A percentile compares a stretch with the other conserved stretches of the same genome.
phyloP scores from a whole-genome alignment of 225 moss, liverwort and hornwort genomes.

The Antitrichia curtipendula region DNA sequence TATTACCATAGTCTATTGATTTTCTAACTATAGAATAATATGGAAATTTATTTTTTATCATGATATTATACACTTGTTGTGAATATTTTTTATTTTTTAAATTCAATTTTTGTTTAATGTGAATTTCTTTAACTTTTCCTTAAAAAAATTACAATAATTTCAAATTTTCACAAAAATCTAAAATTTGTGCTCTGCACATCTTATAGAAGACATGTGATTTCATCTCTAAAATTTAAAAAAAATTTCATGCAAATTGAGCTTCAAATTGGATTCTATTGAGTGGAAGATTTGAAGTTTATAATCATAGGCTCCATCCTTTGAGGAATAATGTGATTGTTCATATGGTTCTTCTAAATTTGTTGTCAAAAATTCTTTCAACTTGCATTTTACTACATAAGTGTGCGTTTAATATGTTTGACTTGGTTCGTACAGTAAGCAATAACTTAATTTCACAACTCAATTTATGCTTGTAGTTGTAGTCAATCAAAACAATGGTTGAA shows the following conservation, averaged over 20 bases:
- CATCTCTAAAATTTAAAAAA: not conserved
- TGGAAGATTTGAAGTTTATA: too few relatives aligned
- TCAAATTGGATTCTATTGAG: not conserved
- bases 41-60: not conserved
- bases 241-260: not conserved
- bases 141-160: not conserved
- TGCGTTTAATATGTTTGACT: not conserved
- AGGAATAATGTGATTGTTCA: accelerated
- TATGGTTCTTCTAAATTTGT: accelerated
- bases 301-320: not conserved
- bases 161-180: too few relatives aligned
- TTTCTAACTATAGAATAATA: not conserved
- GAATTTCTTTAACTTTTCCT: not conserved
- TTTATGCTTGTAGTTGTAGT: not conserved
- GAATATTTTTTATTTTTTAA: too few relatives aligned
- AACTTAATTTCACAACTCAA: not conserved
- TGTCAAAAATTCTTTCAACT: not conserved
- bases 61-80: not conserved
- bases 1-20: not conserved
- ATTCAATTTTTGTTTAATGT: not conserved
- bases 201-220: not conserved
- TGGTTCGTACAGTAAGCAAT: accelerated
- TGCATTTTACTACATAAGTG: not conserved
- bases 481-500: not conserved
- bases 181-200: too few relatives aligned